Percentiles rank a stretch among this genome's conserved stretches.
Evolutionary conservation across 768 basidiomycete genomes (phyloP).

Genomic region (Pleurotus cornucopiae): DNA sequence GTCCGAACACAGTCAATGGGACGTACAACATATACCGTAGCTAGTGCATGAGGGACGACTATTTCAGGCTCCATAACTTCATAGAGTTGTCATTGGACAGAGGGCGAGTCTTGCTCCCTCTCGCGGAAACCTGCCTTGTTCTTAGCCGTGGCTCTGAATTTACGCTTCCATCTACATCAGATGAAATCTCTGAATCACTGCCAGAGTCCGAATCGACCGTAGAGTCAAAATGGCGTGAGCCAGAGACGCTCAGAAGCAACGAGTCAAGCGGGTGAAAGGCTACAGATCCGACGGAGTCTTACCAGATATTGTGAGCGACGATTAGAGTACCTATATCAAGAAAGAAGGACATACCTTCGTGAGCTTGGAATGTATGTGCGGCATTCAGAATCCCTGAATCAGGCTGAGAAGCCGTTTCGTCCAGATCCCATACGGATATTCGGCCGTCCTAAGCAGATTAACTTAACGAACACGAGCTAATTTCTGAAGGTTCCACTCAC

Average conservation of each 20-base stretch:
- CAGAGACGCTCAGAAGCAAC: conserved; percentile 60
- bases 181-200: conserved; percentile 15
- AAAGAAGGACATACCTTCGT: conserved; percentile 42
- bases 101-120: conserved; percentile 5
- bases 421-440: conserved; percentile 56
- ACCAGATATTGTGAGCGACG: neutral
- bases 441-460: conserved; percentile 43
- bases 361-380: conserved; percentile 42
- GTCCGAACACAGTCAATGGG: too few species aligned
- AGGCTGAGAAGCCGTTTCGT: conserved; percentile 9
- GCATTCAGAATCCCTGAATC: conserved; percentile 20
- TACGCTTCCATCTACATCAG: neutral
- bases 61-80: conserved; percentile 13
- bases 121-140: neutral
- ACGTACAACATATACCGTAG: too few species aligned
- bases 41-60: too few species aligned
- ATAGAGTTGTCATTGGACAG: conserved; percentile 16
- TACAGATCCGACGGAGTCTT: conserved; percentile 74
- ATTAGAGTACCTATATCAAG: neutral
- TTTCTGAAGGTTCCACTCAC: conserved; percentile 32
- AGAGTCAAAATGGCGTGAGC: conserved; percentile 65
- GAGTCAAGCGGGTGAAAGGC: conserved; percentile 67
- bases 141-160: neutral
- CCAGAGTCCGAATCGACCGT: conserved; percentile 22
- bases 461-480: neutral